phyloP scores from a whole-genome alignment of 805 yeast genomes.

The Saturnispora saitoi region DNA sequence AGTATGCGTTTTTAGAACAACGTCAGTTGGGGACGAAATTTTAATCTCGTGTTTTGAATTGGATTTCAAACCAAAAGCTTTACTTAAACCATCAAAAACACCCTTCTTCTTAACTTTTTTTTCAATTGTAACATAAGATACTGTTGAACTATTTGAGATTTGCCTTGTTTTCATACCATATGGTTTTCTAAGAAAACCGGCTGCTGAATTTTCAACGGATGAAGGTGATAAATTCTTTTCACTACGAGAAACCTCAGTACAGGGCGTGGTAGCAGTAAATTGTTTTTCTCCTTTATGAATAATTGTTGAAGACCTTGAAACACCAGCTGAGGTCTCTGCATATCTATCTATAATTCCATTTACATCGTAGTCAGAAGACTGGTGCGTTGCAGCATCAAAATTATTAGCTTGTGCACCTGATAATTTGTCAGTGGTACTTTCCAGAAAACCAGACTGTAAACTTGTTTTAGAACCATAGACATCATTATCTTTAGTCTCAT shows the following conservation, averaged over 20 bases:
- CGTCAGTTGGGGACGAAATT: conserved; percentile 87
- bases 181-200: conserved; percentile 1
- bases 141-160: conserved; percentile 12
- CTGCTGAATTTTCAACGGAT: neutral
- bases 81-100: conserved; percentile 49
- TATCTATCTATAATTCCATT: conserved; percentile 14
- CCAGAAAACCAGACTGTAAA: neutral
- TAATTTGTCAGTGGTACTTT: neutral
- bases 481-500: neutral
- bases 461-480: neutral
- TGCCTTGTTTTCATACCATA: conserved; percentile 13
- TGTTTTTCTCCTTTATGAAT: neutral
- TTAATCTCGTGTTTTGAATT: conserved; percentile 28
- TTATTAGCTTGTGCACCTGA: conserved; percentile 3
- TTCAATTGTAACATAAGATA: conserved; percentile 9
- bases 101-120: conserved; percentile 39
- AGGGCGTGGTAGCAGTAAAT: neutral
- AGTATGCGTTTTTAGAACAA: conserved; percentile 87
- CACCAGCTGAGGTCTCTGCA: conserved; percentile 4
- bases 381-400: conserved; percentile 5
- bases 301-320: neutral
- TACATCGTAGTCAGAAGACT: conserved; percentile 13
- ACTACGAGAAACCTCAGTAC: neutral
- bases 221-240: neutral
- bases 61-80: conserved; percentile 28